A percentile compares a stretch with the other conserved stretches of the same genome.
Evolutionary conservation across 192 early-diverging fungal genomes (phyloP).

Genomic region (Funneliformis mosseae): DNA sequence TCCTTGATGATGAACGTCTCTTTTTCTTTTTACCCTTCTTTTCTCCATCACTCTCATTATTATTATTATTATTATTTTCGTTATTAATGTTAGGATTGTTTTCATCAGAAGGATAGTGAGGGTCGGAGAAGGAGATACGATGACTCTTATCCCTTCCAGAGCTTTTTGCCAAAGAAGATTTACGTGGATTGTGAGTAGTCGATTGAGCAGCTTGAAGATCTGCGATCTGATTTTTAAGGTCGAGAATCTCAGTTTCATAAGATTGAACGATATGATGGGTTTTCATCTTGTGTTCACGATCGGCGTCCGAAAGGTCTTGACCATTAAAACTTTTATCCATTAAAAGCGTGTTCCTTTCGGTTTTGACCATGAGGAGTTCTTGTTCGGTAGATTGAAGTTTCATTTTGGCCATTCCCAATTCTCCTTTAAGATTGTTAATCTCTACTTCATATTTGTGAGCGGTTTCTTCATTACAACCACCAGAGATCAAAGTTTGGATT

Average conservation of each 20-base stretch:
- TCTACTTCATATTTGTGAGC: constrained; percentile 45
- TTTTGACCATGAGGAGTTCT: constrained; percentile 46
- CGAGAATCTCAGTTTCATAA: constrained; percentile 38
- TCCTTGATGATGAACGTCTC: background rate
- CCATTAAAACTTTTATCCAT: constrained; percentile 50
- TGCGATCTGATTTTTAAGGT: constrained; percentile 39
- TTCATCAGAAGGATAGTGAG: constrained; percentile 6
- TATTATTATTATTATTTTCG: background rate
- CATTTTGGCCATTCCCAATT: constrained; percentile 50
- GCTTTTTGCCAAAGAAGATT: constrained; percentile 17
- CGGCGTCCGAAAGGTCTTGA: constrained; percentile 41
- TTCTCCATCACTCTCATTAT: background rate
- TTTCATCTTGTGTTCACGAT: constrained; percentile 43
- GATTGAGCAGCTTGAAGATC: constrained; percentile 42
- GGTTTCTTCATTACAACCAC: constrained; percentile 40
- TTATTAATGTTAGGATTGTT: background rate
- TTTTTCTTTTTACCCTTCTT: constrained; percentile 3
- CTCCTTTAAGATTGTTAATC: constrained; percentile 43
- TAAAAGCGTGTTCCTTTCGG: constrained; percentile 56
- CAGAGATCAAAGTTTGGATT: constrained; percentile 46
- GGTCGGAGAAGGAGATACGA: constrained; percentile 20
- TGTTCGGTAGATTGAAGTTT: constrained; percentile 46
- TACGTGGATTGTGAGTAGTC: constrained; percentile 22
- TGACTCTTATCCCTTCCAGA: constrained; percentile 9
- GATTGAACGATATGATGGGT: constrained; percentile 41